phyloP scores from a whole-genome alignment of 2,329 filamentous ascomycete species.

The Colletotrichum orchidophilum region DNA sequence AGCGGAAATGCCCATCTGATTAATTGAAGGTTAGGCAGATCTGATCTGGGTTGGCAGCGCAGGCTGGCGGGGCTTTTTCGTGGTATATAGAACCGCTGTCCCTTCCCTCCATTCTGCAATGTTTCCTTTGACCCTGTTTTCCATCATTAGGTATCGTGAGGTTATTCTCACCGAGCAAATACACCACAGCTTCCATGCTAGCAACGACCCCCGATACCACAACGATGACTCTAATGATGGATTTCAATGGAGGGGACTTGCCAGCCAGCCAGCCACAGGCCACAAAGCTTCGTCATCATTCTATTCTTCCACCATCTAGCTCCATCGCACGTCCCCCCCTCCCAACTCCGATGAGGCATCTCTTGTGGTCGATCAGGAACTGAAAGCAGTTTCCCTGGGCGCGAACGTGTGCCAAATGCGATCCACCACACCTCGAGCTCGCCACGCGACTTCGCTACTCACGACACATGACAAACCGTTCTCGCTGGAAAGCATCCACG shows the following conservation, averaged over 20 bases:
- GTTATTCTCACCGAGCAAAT: not conserved
- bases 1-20: conserved; percentile 21
- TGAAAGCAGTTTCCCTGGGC: not conserved
- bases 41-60: not conserved
- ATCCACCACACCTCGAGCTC: not conserved
- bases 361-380: not conserved
- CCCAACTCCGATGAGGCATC: not conserved
- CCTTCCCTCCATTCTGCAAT: not conserved
- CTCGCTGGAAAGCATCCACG: not conserved
- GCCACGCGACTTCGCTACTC: not conserved
- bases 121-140: not conserved
- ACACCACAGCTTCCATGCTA: not conserved
- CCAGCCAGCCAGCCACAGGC: not conserved
- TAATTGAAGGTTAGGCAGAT: conserved; percentile 25
- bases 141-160: not conserved
- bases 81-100: conserved; percentile 1
- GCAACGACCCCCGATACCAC: not conserved
- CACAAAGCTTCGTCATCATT: not conserved
- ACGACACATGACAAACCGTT: not conserved
- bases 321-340: not conserved
- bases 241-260: not conserved
- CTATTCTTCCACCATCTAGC: not conserved
- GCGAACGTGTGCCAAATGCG: not conserved
- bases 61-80: not conserved
- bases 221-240: not conserved